Evolutionary conservation across 306 rosid species (phyloP), one percentile per base, ranked within the genome.

Genomic region (Quillaja saponaria): DNA sequence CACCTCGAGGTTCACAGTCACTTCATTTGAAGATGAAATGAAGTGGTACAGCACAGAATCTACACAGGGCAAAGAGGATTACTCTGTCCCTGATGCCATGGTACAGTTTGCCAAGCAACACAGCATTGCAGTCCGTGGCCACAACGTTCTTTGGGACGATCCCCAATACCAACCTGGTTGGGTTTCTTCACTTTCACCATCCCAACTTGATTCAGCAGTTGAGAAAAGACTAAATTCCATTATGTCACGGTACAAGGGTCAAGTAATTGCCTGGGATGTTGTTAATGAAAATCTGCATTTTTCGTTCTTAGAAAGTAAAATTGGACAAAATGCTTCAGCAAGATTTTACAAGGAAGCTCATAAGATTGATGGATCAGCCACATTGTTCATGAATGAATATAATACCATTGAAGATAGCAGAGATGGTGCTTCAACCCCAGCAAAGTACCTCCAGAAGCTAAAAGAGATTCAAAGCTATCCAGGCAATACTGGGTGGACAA

Each of bases 231-330:
- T 84, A 7, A 18, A 17, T 8, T 85, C 95, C 0, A 2, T 86
- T 41, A 57, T 88, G 71, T 34, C 73, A 3, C 79, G 72, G 63
- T 91, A 88, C 64, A 73, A 38, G 34, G 96, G 85, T 11, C 69
- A 80, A 60, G 45, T 91, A 19, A 78, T 84, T 55, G 84, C 63
- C 8, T 91, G 91, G 97, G 97, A 91, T 68, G 95, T 88, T 59
- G 82, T 74, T 0, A 91, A 91, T 57, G 97, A 91, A 53, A 80
- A 88, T 58, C 6, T 91, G 18, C 96, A 88, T 56, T 61, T 68
- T 7, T 33, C 72, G 1, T 86, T 80, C 65, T 91, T 84, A 1
- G 91, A 88, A 68, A 17, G 31, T 6, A 77, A 60, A 58, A 77
- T 79, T 40, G 87, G 90, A 39, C 7, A 0, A 6, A 0, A 0